phyloP scores from a whole-genome alignment of 768 basidiomycete genomes.

The Phanerochaete sordida region DNA sequence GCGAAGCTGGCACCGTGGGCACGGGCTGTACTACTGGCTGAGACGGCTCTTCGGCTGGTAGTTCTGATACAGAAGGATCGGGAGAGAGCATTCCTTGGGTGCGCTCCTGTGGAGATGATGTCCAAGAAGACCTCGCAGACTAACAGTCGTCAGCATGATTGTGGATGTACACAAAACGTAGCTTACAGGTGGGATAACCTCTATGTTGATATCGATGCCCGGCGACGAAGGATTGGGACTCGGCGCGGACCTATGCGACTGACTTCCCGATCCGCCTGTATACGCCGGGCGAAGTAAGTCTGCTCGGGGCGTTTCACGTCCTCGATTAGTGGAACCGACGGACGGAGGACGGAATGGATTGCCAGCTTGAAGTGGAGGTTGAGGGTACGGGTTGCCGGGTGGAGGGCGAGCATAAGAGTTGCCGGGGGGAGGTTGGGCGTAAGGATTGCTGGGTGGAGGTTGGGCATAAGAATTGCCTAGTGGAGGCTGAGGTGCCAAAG shows the following conservation, averaged over 20 bases:
- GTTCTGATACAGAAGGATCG: background rate
- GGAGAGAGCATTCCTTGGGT: constrained; percentile 19
- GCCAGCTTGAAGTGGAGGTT: background rate
- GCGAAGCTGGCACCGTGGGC: constrained; percentile 7
- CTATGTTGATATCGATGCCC: constrained; percentile 10
- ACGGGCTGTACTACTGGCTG: constrained; percentile 4
- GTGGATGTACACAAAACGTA: background rate
- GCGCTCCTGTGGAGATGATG: constrained; percentile 10
- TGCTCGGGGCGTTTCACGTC: background rate
- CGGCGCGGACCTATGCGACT: background rate
- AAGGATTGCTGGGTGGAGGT: background rate
- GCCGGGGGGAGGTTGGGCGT: background rate
- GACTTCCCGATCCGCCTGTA: background rate
- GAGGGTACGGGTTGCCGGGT: too few species aligned
- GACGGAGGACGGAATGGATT: background rate
- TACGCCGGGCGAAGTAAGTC: background rate
- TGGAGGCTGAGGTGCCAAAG: background rate
- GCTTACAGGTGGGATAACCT: constrained; percentile 23
- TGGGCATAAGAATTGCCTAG: background rate
- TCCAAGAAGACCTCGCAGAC: constrained; percentile 19
- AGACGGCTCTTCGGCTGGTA: constrained; percentile 1
- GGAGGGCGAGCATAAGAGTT: too few species aligned
- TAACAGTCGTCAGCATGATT: background rate
- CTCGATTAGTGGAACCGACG: background rate
- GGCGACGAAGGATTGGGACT: background rate